Evolutionary conservation across 306 rosid genomes (phyloP), one percentile per base, ranked within the genome.

Genomic region (Corylus heterophylla): DNA sequence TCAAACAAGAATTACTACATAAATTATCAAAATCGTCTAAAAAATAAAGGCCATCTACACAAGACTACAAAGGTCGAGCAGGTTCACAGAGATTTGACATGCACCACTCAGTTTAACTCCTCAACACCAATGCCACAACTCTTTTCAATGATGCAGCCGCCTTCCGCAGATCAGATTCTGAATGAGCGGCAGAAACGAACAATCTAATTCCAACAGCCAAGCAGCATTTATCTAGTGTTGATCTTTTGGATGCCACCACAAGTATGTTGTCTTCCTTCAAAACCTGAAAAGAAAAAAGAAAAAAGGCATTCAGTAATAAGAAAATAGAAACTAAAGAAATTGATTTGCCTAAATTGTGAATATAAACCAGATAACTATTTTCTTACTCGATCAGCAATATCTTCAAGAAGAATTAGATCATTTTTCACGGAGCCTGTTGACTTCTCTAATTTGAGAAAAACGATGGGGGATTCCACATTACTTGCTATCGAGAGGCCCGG

Each of bases 381-480:
- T 73, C 91, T 90, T 89, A 96, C 99, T 16, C 83, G 88, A 10
- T 88, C 85, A 2, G 92, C 89, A 76, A 96, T 93, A 61, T 84
- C 84, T 76, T 90, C 89, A 58, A 96, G 94, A 81, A 96, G 92
- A 45, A 70, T 79, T n/a, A 89, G 73, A 77, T 93, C 99, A 69
- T 31, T 84, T 74, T 89, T 87, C 72, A 61, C 0, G 14, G 97
- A 93, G 69, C 97, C 94, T 10, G 90, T 86, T 78, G 97, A 87
- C 77, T 90, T 87, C 78, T 88, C 80, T 84, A 96, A 83, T 81
- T 75, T 88, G 85, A 96, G 92, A 83, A 90, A 93, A 74, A 96
- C 88, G 79, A 96, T 88, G 5, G 99, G 99, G 9, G 98, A 91
- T 85, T 93, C 96, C 54, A 88, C 91, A 88, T 87, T 86, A 83